Percentiles rank a stretch among this genome's conserved stretches.
Evolutionary conservation across 352 stramenopile genomes (phyloP).

Genomic region (Phytophthora tubulina): DNA sequence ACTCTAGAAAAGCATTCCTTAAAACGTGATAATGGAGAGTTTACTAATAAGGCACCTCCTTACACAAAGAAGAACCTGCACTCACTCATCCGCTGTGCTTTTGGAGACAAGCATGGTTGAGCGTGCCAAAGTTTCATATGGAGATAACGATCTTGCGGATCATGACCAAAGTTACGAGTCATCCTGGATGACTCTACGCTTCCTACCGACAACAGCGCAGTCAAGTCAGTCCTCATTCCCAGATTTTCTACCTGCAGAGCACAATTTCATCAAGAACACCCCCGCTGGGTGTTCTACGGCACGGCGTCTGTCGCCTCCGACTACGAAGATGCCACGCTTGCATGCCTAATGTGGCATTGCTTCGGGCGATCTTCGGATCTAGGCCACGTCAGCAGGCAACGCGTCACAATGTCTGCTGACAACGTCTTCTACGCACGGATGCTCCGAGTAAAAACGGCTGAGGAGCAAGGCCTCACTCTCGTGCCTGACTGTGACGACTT

Average conservation of each 20-base stretch:
- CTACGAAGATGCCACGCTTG: not conserved
- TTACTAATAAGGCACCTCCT: not conserved
- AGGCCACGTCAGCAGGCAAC: not conserved
- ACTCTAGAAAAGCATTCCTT: conserved; percentile 1
- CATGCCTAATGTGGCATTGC: not conserved
- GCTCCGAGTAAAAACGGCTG: not conserved
- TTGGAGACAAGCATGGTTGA: not conserved
- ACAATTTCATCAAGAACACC: not conserved
- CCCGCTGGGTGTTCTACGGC: not conserved
- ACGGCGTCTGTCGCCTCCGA: not conserved
- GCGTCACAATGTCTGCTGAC: not conserved
- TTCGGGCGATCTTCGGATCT: not conserved
- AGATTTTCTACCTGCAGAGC: not conserved
- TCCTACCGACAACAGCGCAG: not conserved
- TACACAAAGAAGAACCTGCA: not conserved
- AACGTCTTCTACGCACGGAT: not conserved
- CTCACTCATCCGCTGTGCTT: not conserved
- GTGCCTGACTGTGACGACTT: not conserved
- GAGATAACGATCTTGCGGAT: not conserved
- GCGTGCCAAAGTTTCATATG: conserved; percentile 12
- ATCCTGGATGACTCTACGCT: conserved; percentile 16
- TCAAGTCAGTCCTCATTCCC: not conserved
- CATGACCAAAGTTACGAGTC: not conserved
- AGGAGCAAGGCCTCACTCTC: not conserved
- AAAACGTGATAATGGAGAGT: not conserved